Evolutionary conservation across 495 filamentous ascomycete genomes (phyloP), one percentile per base, ranked within the genome.

Genomic region (Penicillium taxi): DNA sequence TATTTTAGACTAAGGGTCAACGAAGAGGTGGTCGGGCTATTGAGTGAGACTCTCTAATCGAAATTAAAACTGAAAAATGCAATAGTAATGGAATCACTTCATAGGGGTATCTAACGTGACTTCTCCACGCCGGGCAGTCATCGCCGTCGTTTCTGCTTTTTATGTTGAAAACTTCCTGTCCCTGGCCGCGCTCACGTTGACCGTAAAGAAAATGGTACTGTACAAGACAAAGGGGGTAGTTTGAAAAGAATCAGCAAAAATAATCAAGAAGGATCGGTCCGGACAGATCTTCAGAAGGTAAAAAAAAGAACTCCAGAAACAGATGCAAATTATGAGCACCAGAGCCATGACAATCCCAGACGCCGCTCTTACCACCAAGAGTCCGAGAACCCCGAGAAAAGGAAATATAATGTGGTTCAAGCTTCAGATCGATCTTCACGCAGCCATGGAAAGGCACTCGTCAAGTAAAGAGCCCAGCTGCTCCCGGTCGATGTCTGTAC

Each of bases 381-480:
- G 37, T 44, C 44, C 39, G 36, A 43, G 26, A 54, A 45, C 24
- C 35, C 34, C 36, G 37, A 44, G 49, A 29, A 24, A 45, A 27
- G 36, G 30, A 39, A 45, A 19, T 38, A 48, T 26, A 42, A 25
- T 41, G 32, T 15, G 19, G 26, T 9, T 23, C 17, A 16, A 33
- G 41, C 33, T 35, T 42, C 36, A 51, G 47, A 13, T 13, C 20
- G 12, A 24, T 33, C 30, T 20, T 66, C 51, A 72, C 27, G 68
- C 57, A 35, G 66, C 67, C 56, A 73, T 58, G 26, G 70, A 63
- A 23, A 73, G 48, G 51, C 67, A 72, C 34, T 71, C 71, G 32
- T 95, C 89, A 39, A 96, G 60, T 29, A 91, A 63, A 15, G 62
- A 66, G 44, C 80, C 74, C 42, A 96, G 60, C 17, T 77, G 69